Conservation (phyloP, 2,329 filamentous ascomycete species). For the Colletotrichum cuscutae region DNA sequence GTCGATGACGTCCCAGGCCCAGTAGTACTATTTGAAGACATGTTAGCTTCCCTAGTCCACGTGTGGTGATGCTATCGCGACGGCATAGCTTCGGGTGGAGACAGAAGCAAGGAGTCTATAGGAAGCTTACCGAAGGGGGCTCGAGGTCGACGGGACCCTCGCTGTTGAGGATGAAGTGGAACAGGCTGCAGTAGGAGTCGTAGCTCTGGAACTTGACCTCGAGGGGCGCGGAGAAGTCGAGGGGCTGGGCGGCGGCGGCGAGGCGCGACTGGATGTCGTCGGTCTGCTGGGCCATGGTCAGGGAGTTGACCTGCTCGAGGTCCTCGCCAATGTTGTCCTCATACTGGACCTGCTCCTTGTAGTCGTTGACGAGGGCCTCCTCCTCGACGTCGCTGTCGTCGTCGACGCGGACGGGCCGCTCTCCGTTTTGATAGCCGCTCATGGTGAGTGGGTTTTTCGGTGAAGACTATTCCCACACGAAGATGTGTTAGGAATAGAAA, state of each 20-base stretch:
- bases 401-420: constrained; percentile 69
- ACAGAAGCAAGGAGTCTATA: constrained; percentile 38
- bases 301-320: constrained; percentile 77
- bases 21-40: constrained; percentile 80
- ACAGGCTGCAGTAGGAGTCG: constrained; percentile 98
- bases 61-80: not conserved
- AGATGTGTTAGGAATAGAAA: not conserved
- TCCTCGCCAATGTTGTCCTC: constrained; percentile 83
- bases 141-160: constrained; percentile 98
- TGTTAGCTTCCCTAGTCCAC: constrained; percentile 18
- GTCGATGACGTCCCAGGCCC: constrained; percentile 99
- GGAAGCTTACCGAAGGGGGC: constrained; percentile 84
- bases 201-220: constrained; percentile 99
- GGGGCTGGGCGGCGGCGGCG: constrained; percentile 88
- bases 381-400: constrained; percentile 96
- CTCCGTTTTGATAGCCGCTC: constrained; percentile 72
- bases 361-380: constrained; percentile 94
- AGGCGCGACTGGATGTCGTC: constrained; percentile 96
- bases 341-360: constrained; percentile 95
- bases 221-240: constrained; percentile 95
- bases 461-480: not conserved
- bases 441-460: constrained; percentile 49
- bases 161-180: constrained; percentile 99
- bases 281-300: constrained; percentile 77
- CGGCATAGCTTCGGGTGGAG: not conserved